Percentiles rank a stretch among this genome's conserved stretches.
phyloP scores from a whole-genome alignment of 2,329 filamentous ascomycete species.

The Fusarium nelsonii region DNA sequence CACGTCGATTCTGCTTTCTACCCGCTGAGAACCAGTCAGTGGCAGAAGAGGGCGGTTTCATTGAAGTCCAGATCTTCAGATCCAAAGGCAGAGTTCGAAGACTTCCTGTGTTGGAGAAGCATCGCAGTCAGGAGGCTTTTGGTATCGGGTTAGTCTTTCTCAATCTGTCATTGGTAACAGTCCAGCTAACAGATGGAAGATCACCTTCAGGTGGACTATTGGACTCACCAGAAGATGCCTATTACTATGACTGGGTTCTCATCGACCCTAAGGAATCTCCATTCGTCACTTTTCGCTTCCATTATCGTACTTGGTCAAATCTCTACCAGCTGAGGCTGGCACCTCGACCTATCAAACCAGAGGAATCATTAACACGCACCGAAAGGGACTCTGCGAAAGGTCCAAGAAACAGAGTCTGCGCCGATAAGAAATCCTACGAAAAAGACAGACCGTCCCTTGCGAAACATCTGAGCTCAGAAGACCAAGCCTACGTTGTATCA shows the following conservation, averaged over 20 bases:
- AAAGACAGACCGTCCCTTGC: neutral
- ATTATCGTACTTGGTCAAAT: slow-evolving; percentile 66
- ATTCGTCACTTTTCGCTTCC: slow-evolving; percentile 66
- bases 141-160: slow-evolving; percentile 64
- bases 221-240: slow-evolving; percentile 62
- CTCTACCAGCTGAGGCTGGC: slow-evolving; percentile 63
- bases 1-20: slow-evolving; percentile 64
- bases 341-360: slow-evolving; percentile 40
- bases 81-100: slow-evolving; percentile 61
- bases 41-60: slow-evolving; percentile 66
- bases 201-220: slow-evolving; percentile 66
- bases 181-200: slow-evolving; percentile 51
- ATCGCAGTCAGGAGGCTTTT: slow-evolving; percentile 62
- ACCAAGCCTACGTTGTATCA: neutral
- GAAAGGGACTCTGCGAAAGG: neutral
- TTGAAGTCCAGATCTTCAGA: slow-evolving; percentile 66
- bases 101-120: slow-evolving; percentile 57
- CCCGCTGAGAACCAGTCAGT: slow-evolving; percentile 53
- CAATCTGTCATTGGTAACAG: neutral
- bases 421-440: neutral
- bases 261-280: slow-evolving; percentile 65
- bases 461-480: neutral
- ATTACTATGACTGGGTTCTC: slow-evolving; percentile 66
- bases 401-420: neutral
- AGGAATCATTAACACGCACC: neutral